Base-by-base conservation (phyloP, 2,329 filamentous ascomycete genomes). In the Intubia oerlemansii region DNA sequence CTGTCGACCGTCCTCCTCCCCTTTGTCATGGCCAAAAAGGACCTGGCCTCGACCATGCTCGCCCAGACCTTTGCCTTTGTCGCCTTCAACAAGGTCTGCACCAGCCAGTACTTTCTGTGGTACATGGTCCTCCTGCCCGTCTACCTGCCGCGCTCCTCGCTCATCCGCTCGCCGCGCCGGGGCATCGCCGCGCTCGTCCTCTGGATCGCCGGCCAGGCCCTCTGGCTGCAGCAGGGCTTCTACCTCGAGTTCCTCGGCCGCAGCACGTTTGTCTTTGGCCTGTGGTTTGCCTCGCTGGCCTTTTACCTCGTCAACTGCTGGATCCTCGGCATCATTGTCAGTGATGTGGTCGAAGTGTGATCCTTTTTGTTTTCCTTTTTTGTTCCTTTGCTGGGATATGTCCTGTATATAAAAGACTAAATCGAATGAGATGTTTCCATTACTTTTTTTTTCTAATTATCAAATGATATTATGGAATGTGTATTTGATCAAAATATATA, bases 21-120 rank as follows among this genome's bases (percentile, higher is more conserved):
- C 1, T 45, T 92, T 2, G 59, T 62, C 2, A 53, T 92, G 13
- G 79, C 80, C 11, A 90, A 85, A 47, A 76, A 69, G 41, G 73
- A 88, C 41, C 62, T 98, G 0, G 62, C 84, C 1, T 66, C 71
- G 0, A 74, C 79, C 5, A 84, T 95, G 78, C 65, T 95, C 36
- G 81, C 80, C 4, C 88, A 98, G 52, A 95, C 88, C 0, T 92
- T 93, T 51, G 80, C 85, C 1, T 98, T 98, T 50, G 88, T 95
- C 4, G 74, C 82, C 0, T 95, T 95, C 42, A 98, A 98, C 55
- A 98, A 98, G 56, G 88, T 98, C 36, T 95, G 85, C 61, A 98
- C 88, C 4, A 92, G 82, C 44, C 85, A 95, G 81, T 98, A 98
- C 49, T 98, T 98, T 49, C 65, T 98, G 28, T 98, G 88, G 88